Percentiles rank a stretch among this genome's conserved stretches.
phyloP scores from a whole-genome alignment of 306 rosid species.

The Prunus davidiana region DNA sequence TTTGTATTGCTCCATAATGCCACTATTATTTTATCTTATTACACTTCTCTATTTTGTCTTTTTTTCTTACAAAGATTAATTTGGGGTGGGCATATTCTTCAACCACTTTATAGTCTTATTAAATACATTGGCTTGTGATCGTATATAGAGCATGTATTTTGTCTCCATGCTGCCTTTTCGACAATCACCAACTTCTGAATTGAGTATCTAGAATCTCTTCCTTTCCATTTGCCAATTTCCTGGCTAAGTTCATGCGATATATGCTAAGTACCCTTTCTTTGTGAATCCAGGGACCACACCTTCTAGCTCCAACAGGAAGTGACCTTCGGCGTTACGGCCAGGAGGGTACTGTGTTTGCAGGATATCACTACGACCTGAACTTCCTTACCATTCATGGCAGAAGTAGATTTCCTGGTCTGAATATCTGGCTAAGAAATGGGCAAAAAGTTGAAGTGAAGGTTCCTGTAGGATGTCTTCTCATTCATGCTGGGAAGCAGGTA shows the following conservation, averaged over 20 bases:
- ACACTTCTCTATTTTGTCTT: not conserved
- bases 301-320: conserved; percentile 96
- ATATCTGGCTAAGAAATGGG: conserved; percentile 91
- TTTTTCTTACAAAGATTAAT: not conserved
- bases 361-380: conserved; percentile 90
- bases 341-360: conserved; percentile 85
- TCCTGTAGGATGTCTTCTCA: conserved; percentile 89
- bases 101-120: not conserved
- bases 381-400: conserved; percentile 91
- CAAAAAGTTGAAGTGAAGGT: conserved; percentile 87
- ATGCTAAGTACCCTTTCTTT: conserved; percentile 14
- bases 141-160: not conserved
- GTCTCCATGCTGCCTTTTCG: not conserved
- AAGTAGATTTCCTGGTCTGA: conserved; percentile 94
- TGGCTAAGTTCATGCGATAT: conserved; percentile 1
- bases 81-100: not conserved
- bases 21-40: no score
- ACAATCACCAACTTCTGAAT: not conserved
- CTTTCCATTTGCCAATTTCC: conserved; percentile 6
- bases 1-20: not conserved
- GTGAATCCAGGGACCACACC: conserved; percentile 83
- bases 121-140: not conserved
- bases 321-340: conserved; percentile 67
- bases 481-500: conserved; percentile 96
- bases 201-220: not conserved